These are phyloP conservation scores for Fomes fomentarius DNA, from an alignment of 1,284 basidiomycete genomes.

Conservation along the genomic window DNA sequence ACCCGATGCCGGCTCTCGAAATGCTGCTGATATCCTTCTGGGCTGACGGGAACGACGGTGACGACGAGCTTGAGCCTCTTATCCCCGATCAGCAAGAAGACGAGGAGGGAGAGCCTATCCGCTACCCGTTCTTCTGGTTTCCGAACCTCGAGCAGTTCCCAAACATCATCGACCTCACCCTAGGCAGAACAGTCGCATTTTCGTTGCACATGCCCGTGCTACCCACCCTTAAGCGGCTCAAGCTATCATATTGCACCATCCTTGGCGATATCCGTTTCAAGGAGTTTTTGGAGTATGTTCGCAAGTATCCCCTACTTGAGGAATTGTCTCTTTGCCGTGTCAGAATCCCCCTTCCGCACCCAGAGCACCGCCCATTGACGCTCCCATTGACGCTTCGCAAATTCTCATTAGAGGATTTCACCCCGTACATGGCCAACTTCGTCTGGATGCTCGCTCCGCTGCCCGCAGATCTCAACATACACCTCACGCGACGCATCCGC, in stretches of 20 bases:
- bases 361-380: not conserved
- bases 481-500: not conserved
- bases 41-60: not conserved
- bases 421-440: not conserved
- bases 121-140: not conserved
- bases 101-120: not conserved
- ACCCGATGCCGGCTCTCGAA: constrained; percentile 1
- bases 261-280: not conserved
- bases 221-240: not conserved
- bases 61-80: not conserved
- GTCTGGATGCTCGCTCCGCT: not conserved
- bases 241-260: not conserved
- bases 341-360: not conserved
- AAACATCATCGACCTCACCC: not conserved
- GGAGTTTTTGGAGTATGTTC: not conserved
- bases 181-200: not conserved
- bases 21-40: not conserved
- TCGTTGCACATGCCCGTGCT: not conserved
- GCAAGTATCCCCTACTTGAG: not conserved
- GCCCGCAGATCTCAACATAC: not conserved
- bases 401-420: not conserved
- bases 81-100: not conserved
- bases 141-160: not conserved
- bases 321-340: not conserved
- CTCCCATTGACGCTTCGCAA: not conserved